Evolutionary conservation across 2,329 filamentous ascomycete species (phyloP).

Genomic region (Tolypocladium tundrense): DNA sequence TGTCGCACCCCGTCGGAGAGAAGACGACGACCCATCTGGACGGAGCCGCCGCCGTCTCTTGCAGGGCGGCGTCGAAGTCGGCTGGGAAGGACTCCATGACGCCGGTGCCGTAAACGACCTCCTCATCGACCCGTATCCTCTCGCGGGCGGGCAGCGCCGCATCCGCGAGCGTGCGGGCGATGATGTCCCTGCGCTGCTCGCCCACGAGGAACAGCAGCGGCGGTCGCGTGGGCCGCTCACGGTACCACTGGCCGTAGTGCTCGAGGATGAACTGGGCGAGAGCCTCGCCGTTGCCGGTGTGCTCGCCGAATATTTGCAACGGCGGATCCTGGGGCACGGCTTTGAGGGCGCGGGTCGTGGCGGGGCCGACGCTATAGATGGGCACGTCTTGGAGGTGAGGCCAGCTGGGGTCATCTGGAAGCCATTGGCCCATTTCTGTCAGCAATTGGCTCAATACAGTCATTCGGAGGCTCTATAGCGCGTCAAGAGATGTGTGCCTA

Average conservation of each 20-base stretch:
- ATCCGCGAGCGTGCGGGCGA: conserved; percentile 68
- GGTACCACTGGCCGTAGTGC: conserved; percentile 56
- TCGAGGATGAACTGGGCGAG: conserved; percentile 69
- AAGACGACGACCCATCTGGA: conserved; percentile 68
- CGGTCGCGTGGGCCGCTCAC: conserved; percentile 34
- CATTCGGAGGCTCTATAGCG: too few species aligned
- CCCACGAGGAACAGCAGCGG: conserved; percentile 80
- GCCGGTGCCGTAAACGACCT: conserved; percentile 78
- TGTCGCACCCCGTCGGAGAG: conserved; percentile 55
- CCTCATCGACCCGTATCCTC: conserved; percentile 61
- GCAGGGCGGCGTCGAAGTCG: conserved; percentile 48
- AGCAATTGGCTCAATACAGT: background rate
- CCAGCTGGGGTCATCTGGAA: conserved; percentile 23
- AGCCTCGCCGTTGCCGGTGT: conserved; percentile 76
- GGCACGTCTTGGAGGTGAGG: conserved; percentile 46
- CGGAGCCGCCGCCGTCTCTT: conserved; percentile 26
- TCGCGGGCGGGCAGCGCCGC: conserved; percentile 32
- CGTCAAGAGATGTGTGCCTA: conserved; percentile 4
- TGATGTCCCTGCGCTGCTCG: conserved; percentile 80
- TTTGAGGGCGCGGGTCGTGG: conserved; percentile 64
- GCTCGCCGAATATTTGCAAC: conserved; percentile 61
- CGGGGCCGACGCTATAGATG: conserved; percentile 72
- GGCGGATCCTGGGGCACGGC: conserved; percentile 38
- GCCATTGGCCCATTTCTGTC: background rate
- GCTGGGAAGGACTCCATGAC: conserved; percentile 69